Evolutionary conservation across 805 yeast genomes (phyloP).

Genomic region (Yamadazyma laniorum): DNA sequence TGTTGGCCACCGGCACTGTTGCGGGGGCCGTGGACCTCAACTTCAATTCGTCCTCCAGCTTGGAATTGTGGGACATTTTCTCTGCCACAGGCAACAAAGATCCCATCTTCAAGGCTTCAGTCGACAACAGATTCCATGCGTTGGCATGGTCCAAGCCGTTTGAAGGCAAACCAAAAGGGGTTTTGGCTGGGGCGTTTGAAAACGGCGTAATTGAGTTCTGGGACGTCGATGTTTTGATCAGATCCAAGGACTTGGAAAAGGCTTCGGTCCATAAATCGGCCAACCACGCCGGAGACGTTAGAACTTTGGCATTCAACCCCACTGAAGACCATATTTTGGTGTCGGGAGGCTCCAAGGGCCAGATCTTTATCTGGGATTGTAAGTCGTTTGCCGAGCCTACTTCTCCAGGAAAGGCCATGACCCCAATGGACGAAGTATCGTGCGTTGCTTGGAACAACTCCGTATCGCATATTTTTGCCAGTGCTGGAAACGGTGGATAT

Average conservation of each 20-base stretch:
- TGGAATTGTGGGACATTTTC: conserved; percentile 77
- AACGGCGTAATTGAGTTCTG: conserved; percentile 77
- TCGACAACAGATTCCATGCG: conserved; percentile 58
- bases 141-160: conserved; percentile 76
- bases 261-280: conserved; percentile 50
- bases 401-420: conserved; percentile 74
- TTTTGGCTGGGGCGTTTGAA: conserved; percentile 88
- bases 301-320: conserved; percentile 74
- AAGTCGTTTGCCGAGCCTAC: conserved; percentile 56
- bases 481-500: conserved; percentile 81
- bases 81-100: conserved; percentile 24
- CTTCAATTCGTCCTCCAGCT: conserved; percentile 73
- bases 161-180: conserved; percentile 46
- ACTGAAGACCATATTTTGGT: conserved; percentile 69
- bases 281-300: conserved; percentile 69
- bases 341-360: conserved; percentile 87
- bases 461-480: conserved; percentile 82
- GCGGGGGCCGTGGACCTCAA: conserved; percentile 93
- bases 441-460: conserved; percentile 87
- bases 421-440: conserved; percentile 77
- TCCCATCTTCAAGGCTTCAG: conserved; percentile 36
- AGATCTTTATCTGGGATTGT: conserved; percentile 88
- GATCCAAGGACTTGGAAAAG: conserved; percentile 36
- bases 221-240: conserved; percentile 56
- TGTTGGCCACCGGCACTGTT: conserved; percentile 87